Conservation (phyloP, 1,284 basidiomycete genomes). For the Trichosporon sp. region DNA sequence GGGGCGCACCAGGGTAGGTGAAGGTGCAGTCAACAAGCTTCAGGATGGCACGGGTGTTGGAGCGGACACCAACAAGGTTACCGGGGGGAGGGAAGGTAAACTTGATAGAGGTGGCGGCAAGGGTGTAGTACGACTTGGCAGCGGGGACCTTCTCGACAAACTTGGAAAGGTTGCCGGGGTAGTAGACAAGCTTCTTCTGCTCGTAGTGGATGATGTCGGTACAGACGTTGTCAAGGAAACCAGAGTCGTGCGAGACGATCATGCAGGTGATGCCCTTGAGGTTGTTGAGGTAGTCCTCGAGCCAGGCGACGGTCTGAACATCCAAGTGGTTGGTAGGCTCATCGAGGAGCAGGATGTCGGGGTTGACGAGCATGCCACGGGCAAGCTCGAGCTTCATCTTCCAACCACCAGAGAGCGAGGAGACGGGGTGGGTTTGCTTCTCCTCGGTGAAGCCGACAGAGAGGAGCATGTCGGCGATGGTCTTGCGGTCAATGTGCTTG, state of each 20-base stretch:
- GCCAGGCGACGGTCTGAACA: constrained; percentile 86
- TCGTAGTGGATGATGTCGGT: constrained; percentile 98
- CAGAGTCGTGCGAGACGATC: constrained; percentile 96
- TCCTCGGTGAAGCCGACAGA: constrained; percentile 91
- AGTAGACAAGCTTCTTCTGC: constrained; percentile 93
- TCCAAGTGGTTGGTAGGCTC: constrained; percentile 67
- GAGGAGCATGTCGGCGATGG: constrained; percentile 74
- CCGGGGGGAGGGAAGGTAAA: constrained; percentile 97
- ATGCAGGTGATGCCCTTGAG: constrained; percentile 86
- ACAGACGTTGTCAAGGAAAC: constrained; percentile 95
- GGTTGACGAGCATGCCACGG: constrained; percentile 94
- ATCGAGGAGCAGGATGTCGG: constrained; percentile 81
- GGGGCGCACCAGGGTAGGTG: constrained; percentile 85
- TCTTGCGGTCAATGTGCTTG: constrained; percentile 63
- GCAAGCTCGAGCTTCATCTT: constrained; percentile 94
- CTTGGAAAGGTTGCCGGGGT: constrained; percentile 87
- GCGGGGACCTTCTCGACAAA: constrained; percentile 92
- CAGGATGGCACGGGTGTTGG: constrained; percentile 93
- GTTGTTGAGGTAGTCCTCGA: constrained; percentile 83
- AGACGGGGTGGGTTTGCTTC: constrained; percentile 82
- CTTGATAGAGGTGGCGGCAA: constrained; percentile 91
- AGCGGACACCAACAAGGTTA: constrained; percentile 94
- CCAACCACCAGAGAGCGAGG: constrained; percentile 95
- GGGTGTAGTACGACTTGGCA: constrained; percentile 95
- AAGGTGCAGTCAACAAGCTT: constrained; percentile 92